These are phyloP conservation scores for Diplocarpon rosae DNA, from an alignment of 2,329 filamentous ascomycete genomes.

Conservation along the genomic window DNA sequence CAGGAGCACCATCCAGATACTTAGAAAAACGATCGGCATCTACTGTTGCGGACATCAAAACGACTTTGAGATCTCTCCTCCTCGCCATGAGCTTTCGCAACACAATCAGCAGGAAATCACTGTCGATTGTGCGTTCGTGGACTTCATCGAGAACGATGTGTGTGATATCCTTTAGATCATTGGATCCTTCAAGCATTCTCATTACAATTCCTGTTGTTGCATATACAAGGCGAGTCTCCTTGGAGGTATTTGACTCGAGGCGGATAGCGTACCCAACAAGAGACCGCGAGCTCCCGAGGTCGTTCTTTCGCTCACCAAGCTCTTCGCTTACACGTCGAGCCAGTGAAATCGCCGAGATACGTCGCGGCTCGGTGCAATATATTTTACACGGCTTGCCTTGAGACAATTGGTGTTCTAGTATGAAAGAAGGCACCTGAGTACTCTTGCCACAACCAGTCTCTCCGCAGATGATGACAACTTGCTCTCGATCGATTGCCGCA, in stretches of 20 bases:
- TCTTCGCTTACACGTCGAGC: slow-evolving; percentile 91
- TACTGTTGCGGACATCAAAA: slow-evolving; percentile 96
- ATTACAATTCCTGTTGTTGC: slow-evolving; percentile 92
- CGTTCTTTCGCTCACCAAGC: slow-evolving; percentile 71
- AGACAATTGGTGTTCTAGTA: slow-evolving; percentile 78
- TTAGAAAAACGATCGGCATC: slow-evolving; percentile 84
- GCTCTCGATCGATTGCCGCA: slow-evolving; percentile 63
- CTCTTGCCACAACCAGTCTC: slow-evolving; percentile 97
- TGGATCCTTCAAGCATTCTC: slow-evolving; percentile 86
- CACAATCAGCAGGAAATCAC: slow-evolving; percentile 89
- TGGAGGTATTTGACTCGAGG: slow-evolving; percentile 74
- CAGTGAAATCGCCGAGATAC: slow-evolving; percentile 92
- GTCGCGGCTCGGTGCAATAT: slow-evolving; percentile 87
- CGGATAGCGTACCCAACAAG: slow-evolving; percentile 92
- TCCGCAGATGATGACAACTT: slow-evolving; percentile 87
- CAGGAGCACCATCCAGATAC: slow-evolving; percentile 75
- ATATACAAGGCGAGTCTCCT: slow-evolving; percentile 76
- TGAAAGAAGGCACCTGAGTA: slow-evolving; percentile 90
- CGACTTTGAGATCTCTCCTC: slow-evolving; percentile 73
- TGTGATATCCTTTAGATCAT: slow-evolving; percentile 78
- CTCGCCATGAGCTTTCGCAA: slow-evolving; percentile 69
- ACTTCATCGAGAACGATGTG: slow-evolving; percentile 96
- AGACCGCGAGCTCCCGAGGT: slow-evolving; percentile 72
- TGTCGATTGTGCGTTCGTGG: slow-evolving; percentile 92
- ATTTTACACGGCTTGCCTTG: slow-evolving; percentile 78